phyloP scores from a whole-genome alignment of 441 rosid genomes.

The Mallotus repandus region DNA sequence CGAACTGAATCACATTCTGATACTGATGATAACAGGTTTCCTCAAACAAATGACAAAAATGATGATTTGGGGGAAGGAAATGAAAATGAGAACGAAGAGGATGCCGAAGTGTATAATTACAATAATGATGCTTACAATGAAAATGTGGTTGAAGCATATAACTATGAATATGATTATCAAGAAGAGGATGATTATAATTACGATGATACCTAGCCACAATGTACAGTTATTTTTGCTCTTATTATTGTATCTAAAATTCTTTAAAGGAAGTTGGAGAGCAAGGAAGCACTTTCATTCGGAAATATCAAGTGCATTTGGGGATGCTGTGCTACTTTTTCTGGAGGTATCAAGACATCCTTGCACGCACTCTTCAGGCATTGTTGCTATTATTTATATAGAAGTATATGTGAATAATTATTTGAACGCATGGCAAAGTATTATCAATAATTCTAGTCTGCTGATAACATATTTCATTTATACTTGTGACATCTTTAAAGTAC shows the following conservation, averaged over 20 bases:
- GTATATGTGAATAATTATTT: background rate
- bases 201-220: conserved; percentile 14
- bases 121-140: conserved; percentile 18
- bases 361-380: background rate
- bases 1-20: conserved; percentile 28
- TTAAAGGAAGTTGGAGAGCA: background rate
- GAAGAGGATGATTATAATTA: conserved; percentile 2
- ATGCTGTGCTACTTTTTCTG: too few species aligned
- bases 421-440: background rate
- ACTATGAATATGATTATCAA: conserved; percentile 23
- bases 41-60: conserved; percentile 19
- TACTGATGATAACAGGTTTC: conserved; percentile 19
- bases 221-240: background rate
- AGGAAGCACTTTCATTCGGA: background rate
- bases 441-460: background rate
- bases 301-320: background rate
- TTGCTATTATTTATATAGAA: background rate
- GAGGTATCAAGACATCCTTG: conserved; percentile 3
- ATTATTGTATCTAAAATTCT: background rate
- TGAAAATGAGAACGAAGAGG: conserved; percentile 15
- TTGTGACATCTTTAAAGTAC: background rate
- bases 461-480: background rate
- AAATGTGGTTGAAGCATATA: conserved; percentile 25
- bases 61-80: conserved; percentile 18
- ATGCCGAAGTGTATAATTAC: conserved; percentile 23